phyloP scores from a whole-genome alignment of 176 grass and related monocot species.

The Carex kokanica region DNA sequence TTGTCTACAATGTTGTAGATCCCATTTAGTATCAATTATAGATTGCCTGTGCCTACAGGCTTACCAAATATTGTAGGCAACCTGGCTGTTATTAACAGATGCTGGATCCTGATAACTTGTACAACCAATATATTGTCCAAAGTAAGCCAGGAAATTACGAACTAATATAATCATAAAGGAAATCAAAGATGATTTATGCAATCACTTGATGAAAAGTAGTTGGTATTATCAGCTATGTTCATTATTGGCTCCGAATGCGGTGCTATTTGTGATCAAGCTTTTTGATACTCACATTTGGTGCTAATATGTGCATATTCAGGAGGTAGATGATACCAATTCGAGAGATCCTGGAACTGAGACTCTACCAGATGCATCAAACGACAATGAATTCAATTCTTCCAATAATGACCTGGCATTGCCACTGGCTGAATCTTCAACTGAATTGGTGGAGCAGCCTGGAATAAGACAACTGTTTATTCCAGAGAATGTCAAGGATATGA shows the following conservation, averaged over 20 bases:
- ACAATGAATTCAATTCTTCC: slow-evolving; percentile 41
- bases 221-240: background rate
- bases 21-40: background rate
- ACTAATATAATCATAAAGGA: background rate
- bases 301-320: slow-evolving; percentile 36
- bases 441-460: slow-evolving; percentile 29
- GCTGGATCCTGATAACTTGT: background rate
- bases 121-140: background rate
- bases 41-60: background rate
- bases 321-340: slow-evolving; percentile 59
- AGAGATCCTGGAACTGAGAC: slow-evolving; percentile 44
- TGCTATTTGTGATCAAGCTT: slow-evolving; percentile 13
- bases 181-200: background rate
- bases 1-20: background rate
- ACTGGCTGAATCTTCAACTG: slow-evolving; percentile 45
- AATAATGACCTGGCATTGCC: slow-evolving; percentile 40
- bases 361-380: slow-evolving; percentile 43
- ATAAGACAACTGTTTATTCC: slow-evolving; percentile 39
- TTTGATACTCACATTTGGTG: slow-evolving; percentile 20
- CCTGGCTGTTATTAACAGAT: background rate
- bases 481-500: slow-evolving; percentile 92
- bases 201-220: background rate
- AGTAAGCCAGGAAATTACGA: background rate
- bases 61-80: background rate
- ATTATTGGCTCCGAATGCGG: background rate